These are phyloP conservation scores for Castanospermum australe DNA, from an alignment of 306 rosid genomes.

Conservation along the genomic window DNA sequence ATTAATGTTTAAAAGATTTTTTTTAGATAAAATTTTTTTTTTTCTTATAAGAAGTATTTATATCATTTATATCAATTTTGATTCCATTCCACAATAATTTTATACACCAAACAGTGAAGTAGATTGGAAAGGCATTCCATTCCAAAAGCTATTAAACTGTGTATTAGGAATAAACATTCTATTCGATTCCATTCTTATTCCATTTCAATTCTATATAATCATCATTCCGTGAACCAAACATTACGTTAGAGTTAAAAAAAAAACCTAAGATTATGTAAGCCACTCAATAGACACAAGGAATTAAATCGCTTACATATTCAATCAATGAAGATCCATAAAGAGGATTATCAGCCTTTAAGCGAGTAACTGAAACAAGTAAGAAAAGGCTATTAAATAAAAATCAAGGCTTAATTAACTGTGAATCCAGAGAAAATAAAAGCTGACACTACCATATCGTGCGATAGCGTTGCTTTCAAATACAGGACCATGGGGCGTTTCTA, in stretches of 20 bases:
- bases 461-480: slow-evolving; percentile 69
- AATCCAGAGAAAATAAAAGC: neutral
- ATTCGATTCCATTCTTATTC: too few relatives aligned
- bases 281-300: neutral
- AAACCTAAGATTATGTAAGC: neutral
- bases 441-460: slow-evolving; percentile 54
- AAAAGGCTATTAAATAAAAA: neutral
- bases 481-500: slow-evolving; percentile 62
- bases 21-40: too few relatives aligned
- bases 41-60: too few relatives aligned
- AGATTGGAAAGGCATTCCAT: too few relatives aligned
- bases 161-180: too few relatives aligned
- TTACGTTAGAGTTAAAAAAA: neutral
- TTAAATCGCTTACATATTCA: slow-evolving; percentile 42
- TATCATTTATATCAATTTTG: too few relatives aligned
- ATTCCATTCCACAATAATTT: too few relatives aligned
- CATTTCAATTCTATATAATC: too few relatives aligned
- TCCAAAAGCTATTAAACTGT: too few relatives aligned
- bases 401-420: neutral
- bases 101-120: too few relatives aligned
- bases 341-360: slow-evolving; percentile 43
- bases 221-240: too few relatives aligned
- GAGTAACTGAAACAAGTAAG: slow-evolving; percentile 46
- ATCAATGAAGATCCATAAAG: slow-evolving; percentile 54
- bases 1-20: too few relatives aligned